Evolutionary conservation across 2,329 filamentous ascomycete genomes (phyloP).

Genomic region (Lasiodiplodia sp.): DNA sequence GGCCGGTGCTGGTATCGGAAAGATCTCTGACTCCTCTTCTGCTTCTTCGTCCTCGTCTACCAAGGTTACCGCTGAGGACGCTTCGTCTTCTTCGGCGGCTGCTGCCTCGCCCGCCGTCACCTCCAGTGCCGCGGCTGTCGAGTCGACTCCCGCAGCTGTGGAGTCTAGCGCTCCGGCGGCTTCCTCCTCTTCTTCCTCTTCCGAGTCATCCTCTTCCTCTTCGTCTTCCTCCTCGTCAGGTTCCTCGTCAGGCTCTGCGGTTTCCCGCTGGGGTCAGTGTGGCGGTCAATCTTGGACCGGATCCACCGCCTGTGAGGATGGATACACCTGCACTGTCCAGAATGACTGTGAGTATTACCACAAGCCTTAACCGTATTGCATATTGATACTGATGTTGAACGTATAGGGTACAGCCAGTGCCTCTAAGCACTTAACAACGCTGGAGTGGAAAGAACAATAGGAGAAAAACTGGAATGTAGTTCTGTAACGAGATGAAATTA

Average conservation of each 20-base stretch:
- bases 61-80: not conserved
- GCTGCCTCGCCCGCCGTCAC: not conserved
- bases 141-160: not conserved
- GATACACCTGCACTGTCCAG: not conserved
- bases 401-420: constrained; percentile 10
- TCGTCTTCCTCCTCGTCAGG: not conserved
- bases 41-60: not conserved
- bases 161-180: not conserved
- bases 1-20: constrained; percentile 24
- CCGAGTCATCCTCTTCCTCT: not conserved
- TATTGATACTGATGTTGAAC: not conserved
- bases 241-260: not conserved
- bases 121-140: not conserved
- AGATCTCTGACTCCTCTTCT: constrained; percentile 3
- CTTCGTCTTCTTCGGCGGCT: not conserved
- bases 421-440: not conserved
- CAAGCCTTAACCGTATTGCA: not conserved
- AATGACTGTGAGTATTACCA: constrained; percentile 1
- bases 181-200: not conserved
- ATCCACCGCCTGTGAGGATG: not conserved
- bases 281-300: constrained; percentile 1
- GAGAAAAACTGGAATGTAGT: too few relatives aligned
- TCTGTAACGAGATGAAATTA: too few relatives aligned
- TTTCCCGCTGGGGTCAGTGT: constrained; percentile 7
- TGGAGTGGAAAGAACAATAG: too few relatives aligned